Evolutionary conservation across 2,329 filamentous ascomycete species (phyloP).

Genomic region (Colletotrichum cordylinicola): DNA sequence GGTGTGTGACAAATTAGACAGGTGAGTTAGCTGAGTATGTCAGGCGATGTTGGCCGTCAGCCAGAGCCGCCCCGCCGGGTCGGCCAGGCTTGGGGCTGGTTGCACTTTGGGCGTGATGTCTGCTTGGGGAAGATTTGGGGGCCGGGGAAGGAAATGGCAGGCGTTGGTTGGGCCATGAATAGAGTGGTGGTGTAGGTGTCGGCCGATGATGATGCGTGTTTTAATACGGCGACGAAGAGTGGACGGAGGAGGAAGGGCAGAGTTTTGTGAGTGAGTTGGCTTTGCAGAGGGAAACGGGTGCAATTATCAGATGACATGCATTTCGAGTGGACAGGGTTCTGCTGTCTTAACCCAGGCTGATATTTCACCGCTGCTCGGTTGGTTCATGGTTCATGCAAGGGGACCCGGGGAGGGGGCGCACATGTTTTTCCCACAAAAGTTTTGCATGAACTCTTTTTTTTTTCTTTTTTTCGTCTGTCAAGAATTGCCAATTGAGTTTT

Average conservation of each 20-base stretch:
- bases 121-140: not conserved
- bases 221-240: not conserved
- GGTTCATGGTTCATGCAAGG: conserved; percentile 21
- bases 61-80: conserved; percentile 2
- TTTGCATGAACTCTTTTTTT: not conserved
- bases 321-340: not conserved
- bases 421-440: not conserved
- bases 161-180: not conserved
- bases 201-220: conserved; percentile 2
- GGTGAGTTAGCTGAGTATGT: not conserved
- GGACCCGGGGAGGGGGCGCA: not conserved
- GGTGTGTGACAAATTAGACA: not conserved
- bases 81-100: not conserved
- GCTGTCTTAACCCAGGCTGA: not conserved
- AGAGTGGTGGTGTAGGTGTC: not conserved
- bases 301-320: conserved; percentile 16
- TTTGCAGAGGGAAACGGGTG: not conserved
- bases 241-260: not conserved
- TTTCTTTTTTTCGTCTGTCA: not conserved
- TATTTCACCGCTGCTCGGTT: conserved; percentile 13
- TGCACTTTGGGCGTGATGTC: too few species aligned
- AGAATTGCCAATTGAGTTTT: not conserved
- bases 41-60: conserved; percentile 1
- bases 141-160: not conserved
- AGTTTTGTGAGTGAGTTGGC: not conserved